Base-by-base conservation (phyloP, 371 early-diverging fungal species). In the Smittium mucronatum region DNA sequence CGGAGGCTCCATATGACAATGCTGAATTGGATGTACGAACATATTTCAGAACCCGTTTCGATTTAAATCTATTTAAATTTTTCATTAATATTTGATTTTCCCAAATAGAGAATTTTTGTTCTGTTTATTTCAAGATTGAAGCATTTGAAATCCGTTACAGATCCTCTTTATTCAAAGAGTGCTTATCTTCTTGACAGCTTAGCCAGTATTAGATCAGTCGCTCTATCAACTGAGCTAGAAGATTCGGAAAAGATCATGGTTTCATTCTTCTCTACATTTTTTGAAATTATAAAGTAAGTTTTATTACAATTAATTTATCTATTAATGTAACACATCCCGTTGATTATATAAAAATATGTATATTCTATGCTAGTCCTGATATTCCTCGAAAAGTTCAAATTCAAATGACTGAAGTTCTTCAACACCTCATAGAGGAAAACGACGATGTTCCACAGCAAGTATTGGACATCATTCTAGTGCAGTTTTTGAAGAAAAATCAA, bases 161-260 rank as follows among this genome's bases (percentile, higher is more conserved):
- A 83, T 61, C 80, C 87, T 26, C 86, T 89, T 74, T 92, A 86
- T 72, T 76, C 80, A 34, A 78, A 83, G 64, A 86, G 90, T 69
- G 90, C 85, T 70, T 92, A 94, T 70, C 83, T 95, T 21, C 83
- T 97, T 57, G 93, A 93, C 72, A 90, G 88, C 65, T 82, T 96
- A 33, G 85, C 93, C 0, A 89, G 86, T 0, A 91, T 93, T 36
- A 93, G 89, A 74, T 88, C 87, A 58, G 85, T 93, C 60, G 81
- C 90, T 1, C 78, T 95, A 35, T 82, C 94, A 21, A 81, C 87
- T 0, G 87, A 91, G 69, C 78, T 91, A 60, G 79, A 81, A 30
- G 83, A 86, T 58, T 78, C 84, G 2, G 89, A 90, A 36, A 87
- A 87, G 2, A 78, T 92, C 8, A 80, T 91, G 63, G 74, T 78